A percentile compares a stretch with the other conserved stretches of the same genome.
phyloP scores from a whole-genome alignment of 2,329 filamentous ascomycete species.

The Penicillium sp. region DNA sequence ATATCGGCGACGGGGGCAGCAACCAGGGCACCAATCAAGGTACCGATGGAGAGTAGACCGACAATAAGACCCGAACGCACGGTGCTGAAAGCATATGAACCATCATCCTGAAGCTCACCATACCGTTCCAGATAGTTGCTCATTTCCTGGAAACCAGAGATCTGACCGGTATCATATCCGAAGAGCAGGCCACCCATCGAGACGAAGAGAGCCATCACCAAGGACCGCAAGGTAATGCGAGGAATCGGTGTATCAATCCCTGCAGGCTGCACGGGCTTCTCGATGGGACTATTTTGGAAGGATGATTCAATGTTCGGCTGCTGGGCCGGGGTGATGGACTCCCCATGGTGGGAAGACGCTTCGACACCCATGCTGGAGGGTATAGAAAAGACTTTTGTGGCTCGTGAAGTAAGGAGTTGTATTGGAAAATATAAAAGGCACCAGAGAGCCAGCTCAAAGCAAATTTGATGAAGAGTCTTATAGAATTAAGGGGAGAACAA shows the following conservation, averaged over 20 bases:
- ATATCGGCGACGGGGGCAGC: constrained; percentile 44
- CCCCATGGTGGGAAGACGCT: constrained; percentile 31
- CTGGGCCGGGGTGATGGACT: constrained; percentile 31
- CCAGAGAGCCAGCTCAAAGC: constrained; percentile 2
- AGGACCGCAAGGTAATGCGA: constrained; percentile 38
- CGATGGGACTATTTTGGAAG: constrained; percentile 12
- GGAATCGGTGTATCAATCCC: constrained; percentile 35
- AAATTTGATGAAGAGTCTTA: constrained; percentile 1
- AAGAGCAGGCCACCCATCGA: constrained; percentile 50
- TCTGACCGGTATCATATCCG: constrained; percentile 48
- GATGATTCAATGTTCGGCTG: constrained; percentile 29
- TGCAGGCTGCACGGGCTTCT: constrained; percentile 23
- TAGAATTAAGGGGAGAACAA: constrained; percentile 6
- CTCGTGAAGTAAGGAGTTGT: neutral
- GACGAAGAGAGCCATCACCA: constrained; percentile 46
- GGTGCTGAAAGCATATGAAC: constrained; percentile 39
- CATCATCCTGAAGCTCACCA: constrained; percentile 33
- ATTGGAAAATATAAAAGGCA: neutral
- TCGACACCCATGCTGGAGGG: constrained; percentile 31
- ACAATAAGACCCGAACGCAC: constrained; percentile 46
- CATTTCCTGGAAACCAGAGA: constrained; percentile 47
- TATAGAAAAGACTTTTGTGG: neutral
- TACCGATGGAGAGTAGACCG: constrained; percentile 45
- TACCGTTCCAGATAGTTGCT: constrained; percentile 43
- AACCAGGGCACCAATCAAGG: constrained; percentile 42